phyloP scores from a whole-genome alignment of 305 asterid species.

The Plantago lanceolata region DNA sequence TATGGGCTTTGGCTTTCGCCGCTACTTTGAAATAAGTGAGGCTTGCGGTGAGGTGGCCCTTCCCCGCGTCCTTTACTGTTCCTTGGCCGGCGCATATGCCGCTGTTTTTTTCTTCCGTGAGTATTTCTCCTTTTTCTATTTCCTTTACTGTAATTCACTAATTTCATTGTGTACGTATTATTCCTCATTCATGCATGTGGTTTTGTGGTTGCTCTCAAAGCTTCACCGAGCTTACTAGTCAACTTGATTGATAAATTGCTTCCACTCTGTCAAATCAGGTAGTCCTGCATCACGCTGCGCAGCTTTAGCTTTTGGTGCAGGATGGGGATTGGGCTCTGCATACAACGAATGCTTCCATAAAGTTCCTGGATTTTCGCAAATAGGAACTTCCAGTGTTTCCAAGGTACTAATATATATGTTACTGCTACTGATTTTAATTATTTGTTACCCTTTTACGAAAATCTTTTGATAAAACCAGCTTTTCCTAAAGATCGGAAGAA shows the following conservation, averaged over 20 bases:
- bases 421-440: conserved; percentile 2
- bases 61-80: conserved; percentile 67
- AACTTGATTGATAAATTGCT: conserved; percentile 18
- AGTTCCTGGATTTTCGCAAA: conserved; percentile 40
- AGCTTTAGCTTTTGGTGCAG: conserved; percentile 85
- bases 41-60: too few relatives aligned
- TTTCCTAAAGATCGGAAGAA: too few relatives aligned
- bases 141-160: conserved; percentile 5
- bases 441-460: neutral
- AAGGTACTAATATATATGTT: conserved; percentile 35
- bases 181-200: neutral
- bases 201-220: neutral
- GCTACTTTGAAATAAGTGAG: too few relatives aligned
- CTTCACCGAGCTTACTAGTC: conserved; percentile 1
- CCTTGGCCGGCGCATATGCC: conserved; percentile 65
- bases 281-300: conserved; percentile 94
- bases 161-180: conserved; percentile 1
- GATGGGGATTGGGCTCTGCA: conserved; percentile 86
- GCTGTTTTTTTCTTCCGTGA: conserved; percentile 75
- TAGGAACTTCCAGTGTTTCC: conserved; percentile 32
- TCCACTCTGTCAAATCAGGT: conserved; percentile 44
- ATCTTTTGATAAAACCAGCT: neutral
- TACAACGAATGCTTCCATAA: conserved; percentile 71
- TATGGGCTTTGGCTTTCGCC: conserved; percentile 75
- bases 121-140: conserved; percentile 16